These are phyloP conservation scores for Dalbergia oliveri DNA, from an alignment of 306 rosid genomes.

Conservation along the genomic window DNA sequence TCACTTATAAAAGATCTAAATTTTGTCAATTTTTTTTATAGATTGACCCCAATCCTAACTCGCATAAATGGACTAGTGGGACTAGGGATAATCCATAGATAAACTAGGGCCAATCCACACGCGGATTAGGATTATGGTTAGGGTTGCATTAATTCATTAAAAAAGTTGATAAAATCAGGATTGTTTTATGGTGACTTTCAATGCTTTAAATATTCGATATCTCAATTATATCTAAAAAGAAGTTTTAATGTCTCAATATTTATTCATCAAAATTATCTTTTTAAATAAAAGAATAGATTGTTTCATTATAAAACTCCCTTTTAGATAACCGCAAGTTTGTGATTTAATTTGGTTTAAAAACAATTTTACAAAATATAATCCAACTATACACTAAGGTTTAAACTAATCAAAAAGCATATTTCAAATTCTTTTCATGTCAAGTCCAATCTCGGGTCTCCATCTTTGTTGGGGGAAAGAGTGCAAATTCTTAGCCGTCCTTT, in stretches of 20 bases:
- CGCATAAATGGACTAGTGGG: no score
- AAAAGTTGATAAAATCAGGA: no score
- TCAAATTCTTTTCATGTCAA: conserved; percentile 3
- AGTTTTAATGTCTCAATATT: neutral
- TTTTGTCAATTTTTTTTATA: no score
- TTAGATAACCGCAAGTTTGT: neutral
- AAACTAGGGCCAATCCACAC: no score
- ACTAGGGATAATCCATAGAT: no score
- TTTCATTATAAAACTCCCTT: neutral
- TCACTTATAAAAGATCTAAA: no score
- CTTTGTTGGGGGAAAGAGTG: neutral
- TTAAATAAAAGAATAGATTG: no score
- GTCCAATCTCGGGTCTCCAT: conserved; percentile 17
- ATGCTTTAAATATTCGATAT: neutral
- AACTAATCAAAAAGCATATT: neutral
- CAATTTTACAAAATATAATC: neutral
- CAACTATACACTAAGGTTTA: neutral
- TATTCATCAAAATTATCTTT: neutral
- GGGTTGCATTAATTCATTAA: no score
- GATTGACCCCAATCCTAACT: no score
- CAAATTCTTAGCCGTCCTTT: conserved; percentile 43
- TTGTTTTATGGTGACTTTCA: neutral
- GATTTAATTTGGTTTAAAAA: neutral
- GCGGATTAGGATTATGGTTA: no score
- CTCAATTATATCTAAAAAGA: neutral